phyloP scores from a whole-genome alignment of 2,329 filamentous ascomycete genomes.

The Leptodontidium sp. region DNA sequence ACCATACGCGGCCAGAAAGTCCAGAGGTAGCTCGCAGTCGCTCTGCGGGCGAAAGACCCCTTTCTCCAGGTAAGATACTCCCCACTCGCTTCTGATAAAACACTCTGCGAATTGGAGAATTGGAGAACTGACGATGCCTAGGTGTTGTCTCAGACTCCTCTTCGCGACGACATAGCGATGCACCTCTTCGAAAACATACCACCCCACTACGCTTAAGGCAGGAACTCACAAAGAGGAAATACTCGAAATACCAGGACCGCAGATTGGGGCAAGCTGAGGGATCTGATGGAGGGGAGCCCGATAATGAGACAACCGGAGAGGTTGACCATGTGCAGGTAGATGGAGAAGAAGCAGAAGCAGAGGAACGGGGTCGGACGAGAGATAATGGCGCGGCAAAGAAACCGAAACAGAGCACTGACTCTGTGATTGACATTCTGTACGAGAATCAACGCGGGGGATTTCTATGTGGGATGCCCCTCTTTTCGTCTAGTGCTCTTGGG shows the following conservation, averaged over 20 bases:
- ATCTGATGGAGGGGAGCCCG: slow-evolving; percentile 19
- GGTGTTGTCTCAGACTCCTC: slow-evolving; percentile 36
- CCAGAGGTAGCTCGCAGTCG: slow-evolving; percentile 30
- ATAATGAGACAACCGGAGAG: slow-evolving; percentile 19
- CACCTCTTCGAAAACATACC: slow-evolving; percentile 36
- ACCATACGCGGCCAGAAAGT: slow-evolving; percentile 48
- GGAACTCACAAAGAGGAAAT: slow-evolving; percentile 42
- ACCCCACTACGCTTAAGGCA: slow-evolving; percentile 37
- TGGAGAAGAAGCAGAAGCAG: slow-evolving; percentile 22
- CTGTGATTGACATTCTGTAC: slow-evolving; percentile 85
- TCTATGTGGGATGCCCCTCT: slow-evolving; percentile 88
- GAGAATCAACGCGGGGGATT: slow-evolving; percentile 95
- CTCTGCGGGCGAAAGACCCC: slow-evolving; percentile 27
- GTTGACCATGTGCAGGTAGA: slow-evolving; percentile 18
- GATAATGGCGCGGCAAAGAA: slow-evolving; percentile 24
- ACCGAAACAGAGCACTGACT: slow-evolving; percentile 51
- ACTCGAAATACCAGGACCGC: slow-evolving; percentile 48
- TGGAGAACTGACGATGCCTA: not conserved
- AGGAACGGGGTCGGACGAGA: slow-evolving; percentile 34
- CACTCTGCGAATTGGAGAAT: not conserved
- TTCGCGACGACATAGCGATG: slow-evolving; percentile 39
- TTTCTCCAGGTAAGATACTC: slow-evolving; percentile 21
- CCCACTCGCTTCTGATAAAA: not conserved
- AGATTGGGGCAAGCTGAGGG: slow-evolving; percentile 39
- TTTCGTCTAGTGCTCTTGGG: slow-evolving; percentile 84